Evolutionary conservation across 257 asterid genomes (phyloP).

Genomic region (Buddleja alternifolia): DNA sequence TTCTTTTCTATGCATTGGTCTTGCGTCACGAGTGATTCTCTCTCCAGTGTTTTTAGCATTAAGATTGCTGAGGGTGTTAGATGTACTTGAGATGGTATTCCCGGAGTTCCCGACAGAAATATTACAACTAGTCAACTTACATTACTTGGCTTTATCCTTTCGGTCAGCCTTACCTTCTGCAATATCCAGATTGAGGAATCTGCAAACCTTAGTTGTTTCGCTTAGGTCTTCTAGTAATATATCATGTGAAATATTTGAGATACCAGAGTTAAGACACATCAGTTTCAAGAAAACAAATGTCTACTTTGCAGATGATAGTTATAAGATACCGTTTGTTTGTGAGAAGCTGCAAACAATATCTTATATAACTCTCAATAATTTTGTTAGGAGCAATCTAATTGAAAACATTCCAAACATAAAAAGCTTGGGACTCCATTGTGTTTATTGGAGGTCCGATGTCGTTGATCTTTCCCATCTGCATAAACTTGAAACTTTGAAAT

Average conservation of each 20-base stretch:
- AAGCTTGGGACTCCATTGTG: background rate
- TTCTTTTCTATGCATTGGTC: background rate
- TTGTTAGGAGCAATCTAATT: no score
- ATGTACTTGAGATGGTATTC: background rate
- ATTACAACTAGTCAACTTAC: background rate
- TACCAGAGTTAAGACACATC: no score
- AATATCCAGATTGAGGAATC: constrained; percentile 16
- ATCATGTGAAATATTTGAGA: background rate
- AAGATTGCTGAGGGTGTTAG: constrained; percentile 19
- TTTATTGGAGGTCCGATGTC: background rate
- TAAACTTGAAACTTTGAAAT: constrained; percentile 1
- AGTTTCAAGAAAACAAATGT: no score
- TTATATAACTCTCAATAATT: no score
- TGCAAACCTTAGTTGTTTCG: background rate
- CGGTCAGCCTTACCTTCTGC: background rate
- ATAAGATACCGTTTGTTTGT: no score
- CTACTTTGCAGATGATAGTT: no score
- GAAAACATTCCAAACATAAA: constrained; percentile 13
- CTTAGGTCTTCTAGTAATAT: background rate
- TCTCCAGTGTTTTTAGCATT: background rate
- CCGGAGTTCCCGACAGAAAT: background rate
- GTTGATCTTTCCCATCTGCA: constrained; percentile 16
- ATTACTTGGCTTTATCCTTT: constrained; percentile 9
- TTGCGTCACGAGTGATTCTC: background rate
- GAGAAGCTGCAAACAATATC: no score